Conservation (phyloP, 192 early-diverging fungal genomes). For the Backusella tarrabulga region DNA sequence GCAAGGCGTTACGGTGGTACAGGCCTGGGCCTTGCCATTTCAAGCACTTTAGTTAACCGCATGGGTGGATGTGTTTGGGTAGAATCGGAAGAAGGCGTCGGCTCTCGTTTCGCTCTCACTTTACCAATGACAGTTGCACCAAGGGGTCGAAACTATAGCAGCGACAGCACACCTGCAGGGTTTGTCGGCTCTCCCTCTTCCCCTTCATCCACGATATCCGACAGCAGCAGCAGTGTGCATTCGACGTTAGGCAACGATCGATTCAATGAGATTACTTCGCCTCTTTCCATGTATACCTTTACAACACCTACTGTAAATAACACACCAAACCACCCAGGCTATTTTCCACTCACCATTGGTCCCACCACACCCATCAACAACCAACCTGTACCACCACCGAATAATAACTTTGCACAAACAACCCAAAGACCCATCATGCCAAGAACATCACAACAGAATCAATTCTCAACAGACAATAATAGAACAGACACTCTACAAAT, state of each 20-base stretch:
- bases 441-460: background rate
- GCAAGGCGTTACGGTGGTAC: slow-evolving; percentile 59
- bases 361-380: background rate
- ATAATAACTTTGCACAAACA: background rate
- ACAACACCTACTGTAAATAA: background rate
- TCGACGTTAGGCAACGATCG: background rate
- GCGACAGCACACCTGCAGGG: slow-evolving; percentile 6
- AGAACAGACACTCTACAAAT: background rate
- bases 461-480: background rate
- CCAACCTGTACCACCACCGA: background rate
- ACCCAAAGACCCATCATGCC: background rate
- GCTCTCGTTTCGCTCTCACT: slow-evolving; percentile 53
- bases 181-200: slow-evolving; percentile 25
- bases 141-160: background rate
- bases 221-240: slow-evolving; percentile 24
- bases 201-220: slow-evolving; percentile 27
- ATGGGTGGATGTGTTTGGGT: slow-evolving; percentile 69
- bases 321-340: background rate
- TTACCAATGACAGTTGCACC: slow-evolving; percentile 36
- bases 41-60: slow-evolving; percentile 52
- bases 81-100: slow-evolving; percentile 45
- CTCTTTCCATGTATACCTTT: slow-evolving; percentile 1
- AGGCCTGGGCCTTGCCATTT: slow-evolving; percentile 66
- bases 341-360: background rate
- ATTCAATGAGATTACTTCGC: background rate